Conservation (phyloP, 129 eudicot genomes). For the Heracleum sosnowskyi region DNA sequence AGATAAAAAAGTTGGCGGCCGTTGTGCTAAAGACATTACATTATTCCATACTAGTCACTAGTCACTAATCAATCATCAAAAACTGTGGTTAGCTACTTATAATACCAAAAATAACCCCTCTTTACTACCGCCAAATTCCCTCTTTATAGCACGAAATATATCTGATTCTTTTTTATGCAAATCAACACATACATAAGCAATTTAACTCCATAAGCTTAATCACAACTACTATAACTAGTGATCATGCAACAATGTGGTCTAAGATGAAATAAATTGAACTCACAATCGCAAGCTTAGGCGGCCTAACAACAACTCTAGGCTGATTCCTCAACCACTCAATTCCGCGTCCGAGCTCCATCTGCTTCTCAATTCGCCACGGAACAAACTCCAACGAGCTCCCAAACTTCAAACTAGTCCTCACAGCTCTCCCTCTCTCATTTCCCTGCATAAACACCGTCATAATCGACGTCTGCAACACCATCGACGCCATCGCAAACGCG, state of each 20-base stretch:
- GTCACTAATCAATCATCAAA: neutral
- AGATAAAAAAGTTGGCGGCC: too few relatives aligned
- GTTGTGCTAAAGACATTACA: neutral
- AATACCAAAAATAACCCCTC: neutral
- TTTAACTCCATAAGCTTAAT: neutral
- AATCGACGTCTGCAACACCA: conserved; percentile 90
- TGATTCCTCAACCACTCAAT: conserved; percentile 36
- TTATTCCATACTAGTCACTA: neutral
- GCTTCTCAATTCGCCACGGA: conserved; percentile 14
- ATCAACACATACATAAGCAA: neutral
- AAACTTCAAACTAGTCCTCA: conserved; percentile 43
- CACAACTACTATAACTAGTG: neutral
- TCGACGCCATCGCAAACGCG: conserved; percentile 58
- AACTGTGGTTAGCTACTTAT: neutral
- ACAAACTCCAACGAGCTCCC: conserved; percentile 72
- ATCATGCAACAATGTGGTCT: neutral
- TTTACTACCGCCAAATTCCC: neutral
- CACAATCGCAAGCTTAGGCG: conserved; percentile 79
- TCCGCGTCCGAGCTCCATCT: conserved; percentile 28
- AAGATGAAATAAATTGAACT: conserved; percentile 17
- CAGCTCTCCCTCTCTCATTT: conserved; percentile 37
- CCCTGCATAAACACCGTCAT: conserved; percentile 53
- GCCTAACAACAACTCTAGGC: conserved; percentile 48
- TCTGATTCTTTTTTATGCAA: neutral
- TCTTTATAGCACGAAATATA: neutral